These are phyloP conservation scores for Rhodotorula sp. DNA, from an alignment of 1,284 basidiomycete species.

Conservation along the genomic window DNA sequence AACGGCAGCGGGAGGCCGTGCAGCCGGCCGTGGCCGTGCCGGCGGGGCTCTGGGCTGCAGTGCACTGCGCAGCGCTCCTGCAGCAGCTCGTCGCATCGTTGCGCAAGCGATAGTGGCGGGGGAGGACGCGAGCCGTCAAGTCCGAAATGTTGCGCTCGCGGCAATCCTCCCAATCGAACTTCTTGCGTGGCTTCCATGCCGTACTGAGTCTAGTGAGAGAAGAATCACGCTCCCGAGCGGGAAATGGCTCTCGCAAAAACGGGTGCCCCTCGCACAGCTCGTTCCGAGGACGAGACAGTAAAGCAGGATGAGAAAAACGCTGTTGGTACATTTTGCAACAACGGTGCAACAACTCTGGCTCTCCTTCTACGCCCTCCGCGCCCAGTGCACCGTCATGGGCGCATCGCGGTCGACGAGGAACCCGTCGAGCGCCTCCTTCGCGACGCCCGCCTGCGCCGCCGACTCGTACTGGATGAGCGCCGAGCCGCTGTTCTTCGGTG, in stretches of 20 bases:
- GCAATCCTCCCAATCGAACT: no score
- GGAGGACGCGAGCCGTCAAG: background rate
- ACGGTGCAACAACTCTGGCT: slow-evolving; percentile 1
- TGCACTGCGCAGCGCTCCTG: background rate
- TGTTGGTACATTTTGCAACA: background rate
- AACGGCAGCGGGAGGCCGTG: background rate
- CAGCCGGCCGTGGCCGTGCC: background rate
- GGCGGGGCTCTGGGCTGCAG: background rate
- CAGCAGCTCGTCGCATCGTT: slow-evolving; percentile 23
- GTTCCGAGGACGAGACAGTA: no score
- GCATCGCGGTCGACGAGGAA: slow-evolving; percentile 78
- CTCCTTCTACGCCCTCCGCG: slow-evolving; percentile 12
- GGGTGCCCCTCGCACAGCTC: no score
- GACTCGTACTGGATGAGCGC: slow-evolving; percentile 74
- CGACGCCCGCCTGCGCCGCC: slow-evolving; percentile 67
- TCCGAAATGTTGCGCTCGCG: no score
- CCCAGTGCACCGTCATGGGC: slow-evolving; percentile 65
- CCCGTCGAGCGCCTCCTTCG: slow-evolving; percentile 73
- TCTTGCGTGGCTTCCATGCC: no score
- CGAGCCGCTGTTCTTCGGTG: slow-evolving; percentile 60
- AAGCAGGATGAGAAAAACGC: background rate
- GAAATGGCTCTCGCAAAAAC: no score
- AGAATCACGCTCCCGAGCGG: no score
- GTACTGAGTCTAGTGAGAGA: no score
- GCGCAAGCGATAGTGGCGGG: background rate